Conservation (phyloP, 2,329 filamentous ascomycete species). For the Thelonectria olida region DNA sequence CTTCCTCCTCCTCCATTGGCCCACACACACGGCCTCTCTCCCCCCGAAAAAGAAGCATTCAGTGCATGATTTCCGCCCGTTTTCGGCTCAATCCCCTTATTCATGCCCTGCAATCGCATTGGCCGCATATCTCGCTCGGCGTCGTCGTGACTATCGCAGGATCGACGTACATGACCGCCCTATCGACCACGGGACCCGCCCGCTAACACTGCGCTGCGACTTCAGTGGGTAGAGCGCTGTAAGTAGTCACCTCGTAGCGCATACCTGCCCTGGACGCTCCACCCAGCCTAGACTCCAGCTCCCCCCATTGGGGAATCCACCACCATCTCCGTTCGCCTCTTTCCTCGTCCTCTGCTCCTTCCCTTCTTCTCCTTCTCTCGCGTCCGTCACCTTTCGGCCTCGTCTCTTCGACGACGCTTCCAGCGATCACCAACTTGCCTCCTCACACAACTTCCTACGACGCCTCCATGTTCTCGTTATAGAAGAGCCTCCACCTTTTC, state of each 20-base stretch:
- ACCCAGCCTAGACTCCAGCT: constrained; percentile 9
- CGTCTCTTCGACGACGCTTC: constrained; percentile 30
- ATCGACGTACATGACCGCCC: neutral
- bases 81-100: neutral
- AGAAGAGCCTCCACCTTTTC: constrained; percentile 42
- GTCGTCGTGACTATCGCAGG: neutral
- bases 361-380: constrained; percentile 12
- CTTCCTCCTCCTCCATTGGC: neutral
- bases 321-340: constrained; percentile 30
- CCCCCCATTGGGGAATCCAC: neutral
- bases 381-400: constrained; percentile 25
- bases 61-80: neutral
- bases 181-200: neutral
- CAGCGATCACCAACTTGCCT: constrained; percentile 8
- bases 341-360: constrained; percentile 19
- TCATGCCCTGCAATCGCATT: neutral
- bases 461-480: constrained; percentile 48
- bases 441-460: constrained; percentile 3
- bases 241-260: neutral
- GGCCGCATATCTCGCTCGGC: neutral
- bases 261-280: neutral
- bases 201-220: neutral
- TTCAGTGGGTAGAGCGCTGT: neutral
- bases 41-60: too few species aligned
- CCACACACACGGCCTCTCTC: neutral